Percentiles rank a stretch among this genome's conserved stretches.
Evolutionary conservation across 371 early-diverging fungal genomes (phyloP).

Genomic region (Mortierella polycephala): DNA sequence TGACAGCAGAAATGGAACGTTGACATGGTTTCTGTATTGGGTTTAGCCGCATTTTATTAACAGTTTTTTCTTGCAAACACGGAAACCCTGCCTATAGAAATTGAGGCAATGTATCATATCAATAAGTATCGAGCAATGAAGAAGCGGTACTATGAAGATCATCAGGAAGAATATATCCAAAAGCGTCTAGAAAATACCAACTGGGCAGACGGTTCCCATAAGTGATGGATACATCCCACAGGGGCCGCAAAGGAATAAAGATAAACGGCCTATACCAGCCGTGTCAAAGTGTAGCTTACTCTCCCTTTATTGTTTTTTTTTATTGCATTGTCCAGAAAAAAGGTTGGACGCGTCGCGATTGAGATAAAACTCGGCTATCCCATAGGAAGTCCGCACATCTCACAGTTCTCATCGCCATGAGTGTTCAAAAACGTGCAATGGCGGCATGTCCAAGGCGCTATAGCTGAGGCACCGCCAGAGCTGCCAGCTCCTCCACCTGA

Average conservation of each 20-base stretch:
- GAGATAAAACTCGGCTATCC: constrained; percentile 24
- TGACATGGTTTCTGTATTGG: not conserved
- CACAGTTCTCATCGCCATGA: constrained; percentile 76
- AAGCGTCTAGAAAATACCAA: constrained; percentile 25
- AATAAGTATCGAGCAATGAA: constrained; percentile 77
- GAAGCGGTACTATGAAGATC: constrained; percentile 62
- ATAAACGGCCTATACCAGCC: no score
- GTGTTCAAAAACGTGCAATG: constrained; percentile 95
- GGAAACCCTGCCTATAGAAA: constrained; percentile 54
- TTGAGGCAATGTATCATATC: constrained; percentile 80
- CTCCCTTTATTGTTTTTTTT: no score
- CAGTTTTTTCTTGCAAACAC: not conserved
- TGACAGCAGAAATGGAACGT: constrained; percentile 10
- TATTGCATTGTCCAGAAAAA: no score
- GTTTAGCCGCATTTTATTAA: not conserved
- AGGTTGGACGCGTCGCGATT: not conserved
- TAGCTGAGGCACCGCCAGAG: constrained; percentile 46
- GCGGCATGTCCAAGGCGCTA: constrained; percentile 80
- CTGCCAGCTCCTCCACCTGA: constrained; percentile 31
- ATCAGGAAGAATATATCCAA: constrained; percentile 28
- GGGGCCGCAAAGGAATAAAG: not conserved
- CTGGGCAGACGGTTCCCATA: constrained; percentile 18
- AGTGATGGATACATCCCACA: not conserved
- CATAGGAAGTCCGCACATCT: constrained; percentile 93
- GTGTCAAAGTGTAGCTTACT: no score